Evolutionary conservation across 139 green algal genomes (phyloP).

Genomic region (Dunaliella primolecta): DNA sequence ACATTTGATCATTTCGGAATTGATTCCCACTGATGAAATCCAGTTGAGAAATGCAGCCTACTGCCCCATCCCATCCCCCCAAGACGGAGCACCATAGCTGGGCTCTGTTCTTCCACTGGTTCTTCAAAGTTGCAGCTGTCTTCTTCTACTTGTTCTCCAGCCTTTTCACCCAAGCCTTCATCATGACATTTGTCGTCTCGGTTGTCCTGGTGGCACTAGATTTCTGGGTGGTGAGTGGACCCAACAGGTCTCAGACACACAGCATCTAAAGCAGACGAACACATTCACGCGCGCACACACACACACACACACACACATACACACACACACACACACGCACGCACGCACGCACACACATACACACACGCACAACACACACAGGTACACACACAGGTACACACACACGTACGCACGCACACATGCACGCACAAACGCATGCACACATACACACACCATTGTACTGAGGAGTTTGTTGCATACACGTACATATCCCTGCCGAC

Average conservation of each 20-base stretch:
- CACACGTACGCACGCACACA: not conserved
- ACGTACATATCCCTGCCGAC: too few species aligned
- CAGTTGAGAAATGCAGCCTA: too few species aligned
- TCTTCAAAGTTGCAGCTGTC: conserved; percentile 52
- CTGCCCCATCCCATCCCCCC: too few species aligned
- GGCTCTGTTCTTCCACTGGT: conserved; percentile 49
- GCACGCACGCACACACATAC: not conserved
- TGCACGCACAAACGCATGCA: not conserved
- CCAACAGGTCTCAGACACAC: not conserved
- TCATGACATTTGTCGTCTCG: conserved; percentile 83
- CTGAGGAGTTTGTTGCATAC: too few species aligned
- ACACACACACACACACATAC: not conserved
- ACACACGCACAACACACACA: not conserved
- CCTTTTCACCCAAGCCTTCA: conserved; percentile 57
- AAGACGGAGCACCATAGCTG: conserved; percentile 27
- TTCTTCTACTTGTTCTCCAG: conserved; percentile 68
- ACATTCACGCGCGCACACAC: not conserved
- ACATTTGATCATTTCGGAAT: too few species aligned
- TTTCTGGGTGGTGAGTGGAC: conserved; percentile 81
- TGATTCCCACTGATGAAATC: too few species aligned
- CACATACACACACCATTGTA: too few species aligned
- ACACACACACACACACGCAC: not conserved
- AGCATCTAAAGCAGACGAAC: not conserved
- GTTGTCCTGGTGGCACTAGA: conserved; percentile 79
- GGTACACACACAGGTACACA: too few species aligned